Evolutionary conservation across 345 rosid species (phyloP), one percentile per base, ranked within the genome.

Genomic region (Eucalyptus coolabah): DNA sequence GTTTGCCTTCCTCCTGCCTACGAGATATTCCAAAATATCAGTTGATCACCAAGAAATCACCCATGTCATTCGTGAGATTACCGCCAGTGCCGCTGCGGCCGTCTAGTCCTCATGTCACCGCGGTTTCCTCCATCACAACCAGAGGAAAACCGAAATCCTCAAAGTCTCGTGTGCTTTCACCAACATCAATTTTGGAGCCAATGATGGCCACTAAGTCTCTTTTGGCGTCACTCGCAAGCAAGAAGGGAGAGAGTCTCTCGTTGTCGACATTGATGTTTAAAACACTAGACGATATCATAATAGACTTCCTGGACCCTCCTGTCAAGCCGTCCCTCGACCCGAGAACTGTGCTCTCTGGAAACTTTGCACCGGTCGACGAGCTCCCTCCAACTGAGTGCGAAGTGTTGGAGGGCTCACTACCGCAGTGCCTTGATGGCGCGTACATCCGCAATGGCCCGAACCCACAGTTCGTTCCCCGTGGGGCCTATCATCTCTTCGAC

Each of bases 361-460:
- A 95, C 92, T 94, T 94, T 54, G 94, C 95, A 67, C 95, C 96
- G 1, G 94, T 94, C 10, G 92, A 93, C 4, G 95, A 94, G 88
- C 94, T 95, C 45, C 95, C 93, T 21, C 95, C 95, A 3, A 93
- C 94, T 0, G 91, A 93, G 63, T 94, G 96, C 69, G 91, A 94
- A 34, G 93, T 94, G 9, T 60, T 88, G 32, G 69, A 91, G 44
- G 96, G 96, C 34, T 87, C 93, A 50, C 92, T 95, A 13, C 95
- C 95, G 1, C 45, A 93, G 1, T 93, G 94, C 83, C 93, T 95
- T 12, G 92, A 93, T 8, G 96, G 95, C 42, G 94, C 95, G 2
- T 95, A 93, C 91, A 91, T 95, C 49, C 94, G 94, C 24, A 94
- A 94, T 18, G 95, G 95, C 54, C 96, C 96, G 1, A 95, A 94